These are phyloP conservation scores for Endogone sp. DNA, from an alignment of 192 early-diverging fungal genomes.

Conservation along the genomic window DNA sequence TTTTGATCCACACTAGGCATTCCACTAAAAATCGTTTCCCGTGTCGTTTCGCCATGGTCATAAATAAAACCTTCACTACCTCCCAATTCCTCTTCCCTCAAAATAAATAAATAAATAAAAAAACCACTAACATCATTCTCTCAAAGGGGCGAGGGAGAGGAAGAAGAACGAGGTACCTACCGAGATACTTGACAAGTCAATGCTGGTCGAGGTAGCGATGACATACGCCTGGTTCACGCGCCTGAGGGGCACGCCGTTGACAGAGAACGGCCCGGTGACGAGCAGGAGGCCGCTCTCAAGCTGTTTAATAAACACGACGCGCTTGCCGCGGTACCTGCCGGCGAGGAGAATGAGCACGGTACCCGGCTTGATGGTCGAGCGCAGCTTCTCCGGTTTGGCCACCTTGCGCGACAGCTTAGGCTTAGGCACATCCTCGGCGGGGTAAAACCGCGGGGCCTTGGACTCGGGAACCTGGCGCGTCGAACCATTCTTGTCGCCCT, in stretches of 20 bases:
- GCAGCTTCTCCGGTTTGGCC: slow-evolving; percentile 66
- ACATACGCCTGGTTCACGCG: slow-evolving; percentile 99
- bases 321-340: slow-evolving; percentile 96
- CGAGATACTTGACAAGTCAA: slow-evolving; percentile 91
- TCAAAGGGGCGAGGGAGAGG: too few relatives aligned
- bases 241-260: slow-evolving; percentile 98
- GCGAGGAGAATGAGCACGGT: slow-evolving; percentile 94
- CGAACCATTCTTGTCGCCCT: slow-evolving; percentile 82
- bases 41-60: too few relatives aligned
- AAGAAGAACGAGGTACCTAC: too few relatives aligned
- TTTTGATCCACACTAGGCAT: too few relatives aligned
- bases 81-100: too few relatives aligned
- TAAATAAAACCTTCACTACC: too few relatives aligned
- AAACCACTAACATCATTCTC: too few relatives aligned
- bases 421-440: slow-evolving; percentile 77
- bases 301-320: slow-evolving; percentile 98
- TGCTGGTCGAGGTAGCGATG: slow-evolving; percentile 98
- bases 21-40: too few relatives aligned
- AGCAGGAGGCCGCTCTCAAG: slow-evolving; percentile 92
- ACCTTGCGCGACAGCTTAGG: slow-evolving; percentile 83
- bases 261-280: slow-evolving; percentile 95
- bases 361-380: slow-evolving; percentile 93
- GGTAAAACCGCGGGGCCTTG: slow-evolving; percentile 76
- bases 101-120: too few relatives aligned
- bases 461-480: slow-evolving; percentile 62